Base-by-base conservation (phyloP, 148 eudicot species). In the Rhododendron ovatum region DNA sequence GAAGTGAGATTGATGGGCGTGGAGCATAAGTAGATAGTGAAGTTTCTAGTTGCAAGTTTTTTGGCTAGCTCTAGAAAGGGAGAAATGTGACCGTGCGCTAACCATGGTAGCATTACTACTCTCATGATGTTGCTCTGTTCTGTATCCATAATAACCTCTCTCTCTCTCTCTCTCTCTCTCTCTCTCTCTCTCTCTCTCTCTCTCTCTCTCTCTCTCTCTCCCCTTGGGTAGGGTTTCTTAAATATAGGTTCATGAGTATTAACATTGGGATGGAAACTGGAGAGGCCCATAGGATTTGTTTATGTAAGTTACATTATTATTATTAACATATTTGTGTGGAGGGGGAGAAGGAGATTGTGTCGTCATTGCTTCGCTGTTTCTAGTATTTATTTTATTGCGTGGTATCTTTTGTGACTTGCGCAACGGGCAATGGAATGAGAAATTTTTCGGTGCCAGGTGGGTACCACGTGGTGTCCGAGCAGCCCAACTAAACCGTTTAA, bases 11-110 rank as follows among this genome's bases (percentile, higher is more conserved):
- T 83, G 78, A 83, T 50, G 0, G 79, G 85, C 1, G 85, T 83
- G 8, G 79, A 83, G 45, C 79, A 83, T 3, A 83, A 47, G 28
- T 69, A 83, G 20, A 71, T n/a, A 1, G 18, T 11, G 85, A 69
- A 71, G 45, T 71, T 83, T 83, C 61, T 69, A 0, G 71, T 15
- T 28, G 61, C 9, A 5, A 83, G 85, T 5, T 83, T 83, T 11
- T 83, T 83, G 79, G 85, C 85, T 26, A 71, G 79, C 78, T 83
- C 85, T 48, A 83, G 43, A 39, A 22, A 83, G 39, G 85, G 78
- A 28, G 85, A 83, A 26, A 71, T 71, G 63, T 83, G 85, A 71
- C 85, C 85, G 30, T 83, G 79, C 4, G 85, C 63, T 71, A 83
- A 7, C 85, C 85, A 69, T 83, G 78, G 85, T 17, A 83, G 9